These are phyloP conservation scores for Colletotrichum simmondsii DNA, from an alignment of 2,329 filamentous ascomycete species.

Conservation along the genomic window DNA sequence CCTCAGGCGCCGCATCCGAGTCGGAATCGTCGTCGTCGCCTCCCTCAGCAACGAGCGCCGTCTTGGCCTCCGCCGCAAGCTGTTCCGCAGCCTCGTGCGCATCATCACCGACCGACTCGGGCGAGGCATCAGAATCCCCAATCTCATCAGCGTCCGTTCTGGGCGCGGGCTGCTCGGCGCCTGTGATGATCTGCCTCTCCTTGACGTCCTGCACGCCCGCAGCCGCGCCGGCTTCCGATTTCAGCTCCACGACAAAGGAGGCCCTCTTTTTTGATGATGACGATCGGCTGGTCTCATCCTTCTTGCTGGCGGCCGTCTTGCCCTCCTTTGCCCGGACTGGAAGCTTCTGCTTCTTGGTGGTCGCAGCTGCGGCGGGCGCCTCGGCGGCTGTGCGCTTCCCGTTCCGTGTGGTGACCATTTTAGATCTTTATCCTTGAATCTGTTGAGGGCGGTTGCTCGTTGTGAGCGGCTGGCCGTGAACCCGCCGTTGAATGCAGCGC, in stretches of 20 bases:
- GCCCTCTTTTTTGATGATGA: slow-evolving; percentile 25
- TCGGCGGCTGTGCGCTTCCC: slow-evolving; percentile 32
- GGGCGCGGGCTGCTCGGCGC: slow-evolving; percentile 27
- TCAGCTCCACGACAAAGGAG: slow-evolving; percentile 26
- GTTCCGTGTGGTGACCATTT: slow-evolving; percentile 36
- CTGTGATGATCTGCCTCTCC: slow-evolving; percentile 28
- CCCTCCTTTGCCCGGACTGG: slow-evolving; percentile 48
- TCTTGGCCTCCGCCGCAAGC: slow-evolving; percentile 28
- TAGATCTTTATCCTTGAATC: not conserved
- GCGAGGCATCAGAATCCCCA: slow-evolving; percentile 28
- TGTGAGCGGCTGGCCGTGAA: not conserved
- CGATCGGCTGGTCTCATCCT: slow-evolving; percentile 20
- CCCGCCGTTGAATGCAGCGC: not conserved
- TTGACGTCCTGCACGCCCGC: not conserved
- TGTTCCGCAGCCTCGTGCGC: not conserved
- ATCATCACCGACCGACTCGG: slow-evolving; percentile 10
- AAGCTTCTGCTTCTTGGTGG: slow-evolving; percentile 39
- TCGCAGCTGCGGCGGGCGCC: not conserved
- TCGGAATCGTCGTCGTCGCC: slow-evolving; percentile 54
- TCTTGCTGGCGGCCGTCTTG: slow-evolving; percentile 32
- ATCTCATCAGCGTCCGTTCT: slow-evolving; percentile 32
- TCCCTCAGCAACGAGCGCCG: slow-evolving; percentile 48
- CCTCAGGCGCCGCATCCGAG: slow-evolving; percentile 67
- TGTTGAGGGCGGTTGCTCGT: not conserved
- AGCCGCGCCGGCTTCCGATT: slow-evolving; percentile 1